A percentile compares a stretch with the other conserved stretches of the same genome.
Evolutionary conservation across 768 basidiomycete species (phyloP).

Genomic region (Mrakia hoshinonis): DNA sequence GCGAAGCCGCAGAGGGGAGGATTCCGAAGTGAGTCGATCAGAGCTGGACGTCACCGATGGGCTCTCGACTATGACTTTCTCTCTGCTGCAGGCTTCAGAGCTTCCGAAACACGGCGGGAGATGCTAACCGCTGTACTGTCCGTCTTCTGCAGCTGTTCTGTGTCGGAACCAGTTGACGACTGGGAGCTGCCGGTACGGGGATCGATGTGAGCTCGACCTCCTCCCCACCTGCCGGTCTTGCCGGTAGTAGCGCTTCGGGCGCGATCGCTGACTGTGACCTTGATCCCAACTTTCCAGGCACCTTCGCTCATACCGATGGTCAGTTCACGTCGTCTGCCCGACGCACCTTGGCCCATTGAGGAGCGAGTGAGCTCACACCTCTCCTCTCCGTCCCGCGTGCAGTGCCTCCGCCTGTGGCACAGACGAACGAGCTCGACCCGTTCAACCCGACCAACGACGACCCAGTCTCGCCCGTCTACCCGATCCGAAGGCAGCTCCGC

Average conservation of each 20-base stretch:
- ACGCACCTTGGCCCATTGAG: background rate
- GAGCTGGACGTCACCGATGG: background rate
- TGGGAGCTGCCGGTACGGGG: background rate
- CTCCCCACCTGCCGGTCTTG: background rate
- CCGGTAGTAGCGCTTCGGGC: background rate
- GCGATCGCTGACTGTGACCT: background rate
- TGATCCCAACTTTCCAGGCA: background rate
- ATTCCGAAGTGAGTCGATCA: background rate
- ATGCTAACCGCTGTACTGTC: background rate
- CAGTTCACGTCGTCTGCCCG: background rate
- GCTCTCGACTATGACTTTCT: background rate
- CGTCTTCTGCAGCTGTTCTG: background rate
- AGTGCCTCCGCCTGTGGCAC: background rate
- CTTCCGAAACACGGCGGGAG: too few species aligned
- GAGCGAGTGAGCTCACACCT: background rate
- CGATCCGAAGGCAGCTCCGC: background rate
- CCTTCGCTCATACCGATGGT: conserved; percentile 13
- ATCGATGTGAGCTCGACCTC: conserved; percentile 1
- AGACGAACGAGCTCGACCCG: conserved; percentile 12
- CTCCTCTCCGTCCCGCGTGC: background rate
- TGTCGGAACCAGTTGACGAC: background rate
- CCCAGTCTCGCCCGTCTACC: conserved; percentile 22
- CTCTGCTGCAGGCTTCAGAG: too few species aligned
- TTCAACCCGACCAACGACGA: conserved; percentile 25
- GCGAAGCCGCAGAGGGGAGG: background rate